Base-by-base conservation (phyloP, 78 protist genomes). In the Tieghemostelium lacteum region DNA sequence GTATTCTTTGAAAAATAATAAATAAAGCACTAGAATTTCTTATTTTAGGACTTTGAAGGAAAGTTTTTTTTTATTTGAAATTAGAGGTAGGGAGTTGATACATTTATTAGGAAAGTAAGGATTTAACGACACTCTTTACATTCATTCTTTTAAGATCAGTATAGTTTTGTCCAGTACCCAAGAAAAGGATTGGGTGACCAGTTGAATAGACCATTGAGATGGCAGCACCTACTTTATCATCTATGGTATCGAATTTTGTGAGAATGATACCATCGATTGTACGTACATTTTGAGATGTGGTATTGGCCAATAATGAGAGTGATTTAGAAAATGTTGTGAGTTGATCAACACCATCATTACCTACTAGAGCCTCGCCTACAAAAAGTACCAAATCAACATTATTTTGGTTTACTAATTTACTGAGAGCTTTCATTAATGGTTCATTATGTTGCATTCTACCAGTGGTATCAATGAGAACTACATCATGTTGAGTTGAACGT, bases 221-320 rank as follows among this genome's bases (percentile, higher is more conserved):
- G 0, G 99, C 99, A 0, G 99, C 99, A 7, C 99, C 99, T 31
- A 99, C 99, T 96, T 99, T 99, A 83, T 98, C 99, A 70, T 99
- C 99, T 70, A 99, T 96, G 24, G 99, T 97, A 77, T 99, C 99
- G 50, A 99, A 98, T 93, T 99, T 99, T 39, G 99, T 98, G 54
- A 99, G 95, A 2, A 99, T 40, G 72, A 99, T 97, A 37, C 99
- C 99, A 72, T 99, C 99, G 26, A 99, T 96, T 4, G 92, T 86
- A 20, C 98, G 93, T 3, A 67, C 49, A 6, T 65, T 57, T 14
- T 74, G 14, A 1, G 24, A 49, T 7, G 95, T 52, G 36, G 69
- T 19, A 66, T 96, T 94, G 2, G 61, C 20, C 8, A 83, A 22
- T 0, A 83, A 60, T 2, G 91, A 83, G 40, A 94, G 88, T 39